phyloP scores from a whole-genome alignment of 768 basidiomycete genomes.

The Mycena galopus region DNA sequence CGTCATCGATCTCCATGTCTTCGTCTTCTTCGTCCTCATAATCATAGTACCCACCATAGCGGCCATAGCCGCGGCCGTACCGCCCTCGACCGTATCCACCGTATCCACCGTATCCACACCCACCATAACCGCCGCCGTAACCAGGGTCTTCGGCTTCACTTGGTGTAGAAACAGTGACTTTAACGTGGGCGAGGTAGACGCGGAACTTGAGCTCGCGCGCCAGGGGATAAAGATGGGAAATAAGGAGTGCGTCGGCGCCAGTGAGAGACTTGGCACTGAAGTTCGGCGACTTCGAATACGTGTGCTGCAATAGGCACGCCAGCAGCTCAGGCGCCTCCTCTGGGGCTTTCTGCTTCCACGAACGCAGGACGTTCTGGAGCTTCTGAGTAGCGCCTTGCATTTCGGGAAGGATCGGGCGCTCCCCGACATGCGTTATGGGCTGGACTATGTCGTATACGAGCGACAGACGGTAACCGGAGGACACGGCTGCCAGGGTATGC shows the following conservation, averaged over 20 bases:
- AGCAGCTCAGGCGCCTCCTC: neutral
- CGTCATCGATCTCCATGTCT: neutral
- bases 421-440: neutral
- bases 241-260: neutral
- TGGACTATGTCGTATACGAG: slow-evolving; percentile 12
- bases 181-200: neutral
- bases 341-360: neutral
- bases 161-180: neutral
- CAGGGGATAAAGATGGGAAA: neutral
- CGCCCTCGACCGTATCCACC: too few relatives aligned
- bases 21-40: neutral
- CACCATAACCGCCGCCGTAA: too few relatives aligned
- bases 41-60: neutral
- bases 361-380: neutral
- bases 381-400: neutral
- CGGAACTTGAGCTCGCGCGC: neutral
- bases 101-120: too few relatives aligned
- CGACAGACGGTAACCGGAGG: slow-evolving; percentile 10
- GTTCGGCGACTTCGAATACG: neutral
- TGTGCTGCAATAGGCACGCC: neutral
- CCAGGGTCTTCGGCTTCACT: too few relatives aligned
- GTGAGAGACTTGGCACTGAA: neutral
- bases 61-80: too few relatives aligned
- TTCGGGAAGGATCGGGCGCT: neutral
- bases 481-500: neutral